A percentile compares a stretch with the other conserved stretches of the same genome.
Conservation (phyloP, 768 basidiomycete genomes). For the Cystobasidium onofrii region DNA sequence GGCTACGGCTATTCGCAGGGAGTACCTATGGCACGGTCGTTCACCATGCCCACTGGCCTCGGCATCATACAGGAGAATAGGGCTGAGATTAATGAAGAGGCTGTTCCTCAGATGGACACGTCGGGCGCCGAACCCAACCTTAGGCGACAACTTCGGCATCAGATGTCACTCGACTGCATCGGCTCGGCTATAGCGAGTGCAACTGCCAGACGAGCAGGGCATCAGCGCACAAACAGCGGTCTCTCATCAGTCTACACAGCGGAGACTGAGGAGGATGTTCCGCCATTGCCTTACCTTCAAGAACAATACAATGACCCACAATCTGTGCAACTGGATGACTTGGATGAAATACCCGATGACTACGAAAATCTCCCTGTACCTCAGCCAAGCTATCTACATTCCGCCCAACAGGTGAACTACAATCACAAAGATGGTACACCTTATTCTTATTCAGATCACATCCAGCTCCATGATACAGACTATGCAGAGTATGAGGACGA, state of each 20-base stretch:
- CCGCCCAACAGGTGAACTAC: neutral
- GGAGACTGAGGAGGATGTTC: neutral
- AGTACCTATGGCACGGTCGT: neutral
- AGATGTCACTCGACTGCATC: slow-evolving; percentile 42
- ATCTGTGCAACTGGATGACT: slow-evolving; percentile 40
- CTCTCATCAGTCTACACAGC: neutral
- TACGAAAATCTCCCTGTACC: neutral
- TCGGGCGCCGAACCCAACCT: slow-evolving; percentile 14
- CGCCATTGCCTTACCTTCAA: neutral
- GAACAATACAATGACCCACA: neutral
- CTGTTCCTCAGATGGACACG: neutral
- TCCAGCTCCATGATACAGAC: slow-evolving; percentile 3
- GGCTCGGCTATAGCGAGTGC: slow-evolving; percentile 40
- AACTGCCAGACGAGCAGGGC: slow-evolving; percentile 30
- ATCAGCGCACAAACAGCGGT: slow-evolving; percentile 23
- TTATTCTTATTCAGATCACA: neutral
- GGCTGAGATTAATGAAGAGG: neutral
- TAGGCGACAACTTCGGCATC: slow-evolving; percentile 37
- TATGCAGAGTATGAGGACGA: slow-evolving; percentile 29
- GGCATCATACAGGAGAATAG: slow-evolving; percentile 20
- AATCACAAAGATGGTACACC: neutral
- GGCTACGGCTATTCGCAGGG: neutral
- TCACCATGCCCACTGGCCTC: neutral
- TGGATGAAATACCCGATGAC: slow-evolving; percentile 42
- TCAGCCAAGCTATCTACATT: neutral